Evolutionary conservation across 257 asterid genomes (phyloP), one percentile per base, ranked within the genome.

Genomic region (Solanum corneliomulleri): DNA sequence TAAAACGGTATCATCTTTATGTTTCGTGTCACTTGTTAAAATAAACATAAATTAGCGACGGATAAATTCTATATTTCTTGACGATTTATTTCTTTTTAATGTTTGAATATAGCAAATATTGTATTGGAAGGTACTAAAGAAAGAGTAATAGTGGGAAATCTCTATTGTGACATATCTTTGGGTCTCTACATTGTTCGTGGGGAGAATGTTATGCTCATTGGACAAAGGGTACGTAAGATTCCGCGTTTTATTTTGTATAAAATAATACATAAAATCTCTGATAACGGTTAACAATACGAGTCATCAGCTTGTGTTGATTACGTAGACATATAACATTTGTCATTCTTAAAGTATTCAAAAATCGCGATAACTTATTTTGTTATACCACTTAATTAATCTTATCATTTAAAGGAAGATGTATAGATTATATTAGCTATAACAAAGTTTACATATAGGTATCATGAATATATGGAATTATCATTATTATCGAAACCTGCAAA

Each of bases 201-300:
- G 64, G 92, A 90, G 71, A 87, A 88, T 81, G 91, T 90, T 35
- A 90, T 82, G 86, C 64, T 90, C n/a, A 87, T 88, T 11, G 92
- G 92, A 11, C 90, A 90, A 70, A 39, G 72, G 89, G 92, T 90
- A 86, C 11, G 39, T 25, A n/a, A 64, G 6, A 6, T 18, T 16
- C 5, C 5, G 7, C 4, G 5, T 77, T 25, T 25, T 77, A 77
- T 77, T 41, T 21, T 1, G 16, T 10, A 72, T 35, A 35, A 20
- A 35, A 35, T 72, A 72, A 35, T 35, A 72, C 16, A 72, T 72
- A 20, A 74, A 72, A 37, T 11, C 2, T 72, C 16, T 2, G 0
- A 27, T 0, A 68, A 69, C 0, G 5, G 1, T 70, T 70, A 4
- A 2, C 7, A 68, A 5, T 10, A 31, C 0, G 75, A 68, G 23